Evolutionary conservation across 2,329 filamentous ascomycete species (phyloP), one percentile per base, ranked within the genome.

Genomic region (Ophiostoma tasmaniense): DNA sequence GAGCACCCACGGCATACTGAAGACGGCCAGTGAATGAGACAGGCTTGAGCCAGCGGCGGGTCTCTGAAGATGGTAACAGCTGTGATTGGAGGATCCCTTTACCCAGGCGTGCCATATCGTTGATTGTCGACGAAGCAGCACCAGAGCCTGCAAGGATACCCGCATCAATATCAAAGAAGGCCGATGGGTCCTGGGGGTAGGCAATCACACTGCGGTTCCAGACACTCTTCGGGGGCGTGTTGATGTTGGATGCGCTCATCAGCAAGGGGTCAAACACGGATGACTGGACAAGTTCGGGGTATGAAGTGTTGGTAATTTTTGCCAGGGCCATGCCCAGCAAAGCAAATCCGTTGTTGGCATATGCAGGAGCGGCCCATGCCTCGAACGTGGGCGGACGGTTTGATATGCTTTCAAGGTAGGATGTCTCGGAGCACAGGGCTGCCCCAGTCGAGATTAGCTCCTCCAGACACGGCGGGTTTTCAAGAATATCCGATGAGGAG

Each of bases 1-100:
- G 81, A 6, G 76, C 77, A 8, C 82, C 82, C 39, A 83, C 75
- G 33, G 78, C 50, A 22, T 55, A 55, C 11, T 55, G 50, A 3
- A 55, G 50, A 25, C 50, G 50, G 17, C 50, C 50, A 6, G 50
- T 55, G 22, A 55, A 55, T 1, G 50, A 55, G 13, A 55, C 50
- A 25, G 50, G 50, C 25, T 55, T 22, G 10, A 55, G n/a, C 50
- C 50, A 55, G 50, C 50, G 50, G n/a, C 50, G 22, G n/a, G 50
- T 55, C 50, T 55, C 50, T 8, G 50, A 22, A 10, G 22, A 25
- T 1, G 50, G n/a, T 11, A 55, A 22, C 10, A 55, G 50, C 22
- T 55, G 50, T 55, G 50, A 55, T 22, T 11, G 50, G 17, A 55
- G 50, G n/a, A 55, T 55, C 3, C 50, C 50, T 55, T 25, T 17